phyloP scores from a whole-genome alignment of 2,329 filamentous ascomycete species.

The Samsoniella hepiali region DNA sequence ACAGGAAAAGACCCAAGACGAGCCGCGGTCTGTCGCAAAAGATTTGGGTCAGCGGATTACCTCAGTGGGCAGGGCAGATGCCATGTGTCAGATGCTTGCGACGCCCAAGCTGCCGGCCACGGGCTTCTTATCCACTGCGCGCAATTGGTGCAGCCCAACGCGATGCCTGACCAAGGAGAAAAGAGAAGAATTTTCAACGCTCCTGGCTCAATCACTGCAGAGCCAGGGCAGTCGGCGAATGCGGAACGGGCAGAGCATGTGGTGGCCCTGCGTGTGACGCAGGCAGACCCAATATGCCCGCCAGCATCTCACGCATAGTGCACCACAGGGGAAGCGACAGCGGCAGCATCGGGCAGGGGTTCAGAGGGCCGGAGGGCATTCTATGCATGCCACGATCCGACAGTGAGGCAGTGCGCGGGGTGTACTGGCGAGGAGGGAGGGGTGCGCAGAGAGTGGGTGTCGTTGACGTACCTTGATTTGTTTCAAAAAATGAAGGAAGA shows the following conservation, averaged over 20 bases:
- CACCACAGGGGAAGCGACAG: background rate
- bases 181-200: no score
- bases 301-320: background rate
- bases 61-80: background rate
- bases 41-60: constrained; percentile 13
- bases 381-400: background rate
- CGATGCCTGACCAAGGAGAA: background rate
- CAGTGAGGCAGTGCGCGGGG: background rate
- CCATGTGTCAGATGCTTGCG: constrained; percentile 10
- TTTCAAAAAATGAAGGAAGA: background rate
- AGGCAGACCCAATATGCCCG: background rate
- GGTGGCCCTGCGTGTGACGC: background rate
- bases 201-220: background rate
- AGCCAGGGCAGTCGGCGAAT: background rate
- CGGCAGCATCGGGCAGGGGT: background rate
- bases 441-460: background rate
- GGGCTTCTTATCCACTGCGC: background rate
- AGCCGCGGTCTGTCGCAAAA: background rate
- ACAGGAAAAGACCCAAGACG: background rate
- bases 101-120: background rate
- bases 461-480: background rate
- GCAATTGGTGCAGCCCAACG: background rate
- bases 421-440: background rate
- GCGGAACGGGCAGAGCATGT: background rate
- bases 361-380: background rate